Conservation (phyloP, 179 eudicot genomes). For the Silene coronaria region DNA sequence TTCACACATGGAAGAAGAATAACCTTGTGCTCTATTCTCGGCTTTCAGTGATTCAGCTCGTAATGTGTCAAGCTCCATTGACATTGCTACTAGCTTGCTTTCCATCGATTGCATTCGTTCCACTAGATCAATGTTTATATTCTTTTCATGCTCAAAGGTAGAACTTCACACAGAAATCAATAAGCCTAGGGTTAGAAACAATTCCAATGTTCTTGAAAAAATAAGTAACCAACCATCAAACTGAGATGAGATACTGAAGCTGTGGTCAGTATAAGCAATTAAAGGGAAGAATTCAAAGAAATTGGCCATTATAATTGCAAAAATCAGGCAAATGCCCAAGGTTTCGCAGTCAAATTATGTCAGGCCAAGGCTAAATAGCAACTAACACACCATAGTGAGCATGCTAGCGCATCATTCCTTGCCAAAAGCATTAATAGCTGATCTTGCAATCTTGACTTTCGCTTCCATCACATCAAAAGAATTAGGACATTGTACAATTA, state of each 20-base stretch:
- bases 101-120: slow-evolving; percentile 67
- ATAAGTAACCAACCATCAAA: background rate
- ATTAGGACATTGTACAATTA: background rate
- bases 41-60: slow-evolving; percentile 54
- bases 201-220: background rate
- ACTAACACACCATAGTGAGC: background rate
- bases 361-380: background rate
- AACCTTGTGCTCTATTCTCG: slow-evolving; percentile 63
- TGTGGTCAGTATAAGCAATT: background rate
- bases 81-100: slow-evolving; percentile 55
- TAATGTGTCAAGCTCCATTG: slow-evolving; percentile 55
- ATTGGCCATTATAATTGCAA: background rate
- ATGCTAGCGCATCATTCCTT: background rate
- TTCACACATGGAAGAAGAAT: slow-evolving; percentile 2
- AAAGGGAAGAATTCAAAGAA: background rate
- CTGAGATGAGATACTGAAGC: background rate
- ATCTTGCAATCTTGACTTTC: background rate
- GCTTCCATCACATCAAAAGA: background rate
- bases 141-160: slow-evolving; percentile 67
- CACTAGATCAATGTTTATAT: slow-evolving; percentile 59
- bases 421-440: background rate
- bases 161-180: slow-evolving; percentile 32
- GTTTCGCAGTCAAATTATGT: background rate
- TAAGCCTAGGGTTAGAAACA: slow-evolving; percentile 12
- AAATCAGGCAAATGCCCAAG: background rate